These are phyloP conservation scores for Sugiyamaella xylanicola DNA, from an alignment of 1,139 yeast genomes.

Conservation along the genomic window DNA sequence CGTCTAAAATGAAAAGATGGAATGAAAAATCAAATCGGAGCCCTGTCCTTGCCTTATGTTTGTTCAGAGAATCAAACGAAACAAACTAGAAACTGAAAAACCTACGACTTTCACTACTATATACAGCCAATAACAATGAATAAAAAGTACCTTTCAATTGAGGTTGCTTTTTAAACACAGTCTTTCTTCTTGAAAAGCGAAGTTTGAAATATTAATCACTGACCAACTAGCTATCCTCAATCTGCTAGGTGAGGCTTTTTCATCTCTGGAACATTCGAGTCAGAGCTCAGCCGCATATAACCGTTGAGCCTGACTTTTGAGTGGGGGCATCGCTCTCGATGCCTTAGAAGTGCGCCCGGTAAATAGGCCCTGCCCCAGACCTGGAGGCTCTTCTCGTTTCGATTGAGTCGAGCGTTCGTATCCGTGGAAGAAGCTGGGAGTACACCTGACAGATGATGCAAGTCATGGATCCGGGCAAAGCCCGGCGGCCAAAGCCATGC, in stretches of 20 bases:
- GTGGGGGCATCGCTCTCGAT: not conserved
- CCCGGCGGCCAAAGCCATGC: slow-evolving; percentile 9
- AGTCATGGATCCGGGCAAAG: slow-evolving; percentile 2
- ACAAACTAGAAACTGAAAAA: not conserved
- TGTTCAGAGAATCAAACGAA: not conserved
- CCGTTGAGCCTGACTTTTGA: not conserved
- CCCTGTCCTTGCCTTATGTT: not conserved
- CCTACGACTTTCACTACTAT: not conserved
- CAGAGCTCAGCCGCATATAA: slow-evolving; percentile 6
- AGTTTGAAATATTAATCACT: too few species aligned
- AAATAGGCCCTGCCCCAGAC: too few species aligned
- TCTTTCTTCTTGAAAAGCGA: not conserved
- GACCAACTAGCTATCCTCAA: too few species aligned
- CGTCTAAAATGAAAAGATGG: not conserved
- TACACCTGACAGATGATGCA: too few species aligned
- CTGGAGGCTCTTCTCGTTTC: too few species aligned
- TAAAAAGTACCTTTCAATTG: not conserved
- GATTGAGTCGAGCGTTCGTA: not conserved
- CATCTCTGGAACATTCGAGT: slow-evolving; percentile 16
- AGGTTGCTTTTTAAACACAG: not conserved
- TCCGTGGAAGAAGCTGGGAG: too few species aligned
- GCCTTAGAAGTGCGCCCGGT: too few species aligned
- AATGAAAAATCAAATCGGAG: not conserved
- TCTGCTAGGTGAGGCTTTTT: slow-evolving; percentile 13
- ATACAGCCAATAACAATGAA: slow-evolving; percentile 2